Evolutionary conservation across 768 basidiomycete genomes (phyloP).

Genomic region (Phlebiopsis gigantea): DNA sequence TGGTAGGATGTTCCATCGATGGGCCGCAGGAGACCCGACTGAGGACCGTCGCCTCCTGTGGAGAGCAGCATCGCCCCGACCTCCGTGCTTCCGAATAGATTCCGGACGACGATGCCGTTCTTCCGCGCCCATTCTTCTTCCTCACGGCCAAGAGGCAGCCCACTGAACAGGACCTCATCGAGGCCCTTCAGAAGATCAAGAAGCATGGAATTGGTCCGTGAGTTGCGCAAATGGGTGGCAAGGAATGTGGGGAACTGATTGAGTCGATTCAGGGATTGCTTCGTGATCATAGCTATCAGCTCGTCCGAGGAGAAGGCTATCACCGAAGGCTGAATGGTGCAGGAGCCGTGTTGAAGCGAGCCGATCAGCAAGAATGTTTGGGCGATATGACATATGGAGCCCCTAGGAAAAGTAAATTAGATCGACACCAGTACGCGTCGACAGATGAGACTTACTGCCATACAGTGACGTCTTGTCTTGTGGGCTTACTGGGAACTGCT

Average conservation of each 20-base stretch:
- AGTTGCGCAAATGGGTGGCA: conserved; percentile 50
- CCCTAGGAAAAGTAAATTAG: conserved; percentile 34
- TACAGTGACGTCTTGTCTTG: conserved; percentile 57
- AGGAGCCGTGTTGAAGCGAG: conserved; percentile 60
- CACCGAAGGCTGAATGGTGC: conserved; percentile 59
- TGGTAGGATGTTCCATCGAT: conserved; percentile 20
- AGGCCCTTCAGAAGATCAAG: conserved; percentile 47
- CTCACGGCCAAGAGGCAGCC: conserved; percentile 54
- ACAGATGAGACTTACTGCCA: conserved; percentile 50
- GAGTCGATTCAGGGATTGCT: conserved; percentile 60
- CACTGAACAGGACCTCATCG: conserved; percentile 58
- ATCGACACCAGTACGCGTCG: background rate
- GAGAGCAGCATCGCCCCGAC: conserved; percentile 64
- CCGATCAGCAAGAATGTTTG: conserved; percentile 71
- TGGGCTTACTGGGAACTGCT: conserved; percentile 38
- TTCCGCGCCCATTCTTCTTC: conserved; percentile 65
- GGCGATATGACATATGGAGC: conserved; percentile 74
- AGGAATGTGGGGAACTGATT: conserved; percentile 67
- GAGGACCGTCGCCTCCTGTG: conserved; percentile 32
- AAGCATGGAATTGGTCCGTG: conserved; percentile 53
- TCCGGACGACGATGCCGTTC: conserved; percentile 50
- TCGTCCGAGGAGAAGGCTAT: conserved; percentile 59
- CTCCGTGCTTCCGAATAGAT: conserved; percentile 74
- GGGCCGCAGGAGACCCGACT: conserved; percentile 16
- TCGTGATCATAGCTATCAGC: conserved; percentile 60